Conservation (phyloP, 345 rosid species). For the Carallia brachiata region DNA sequence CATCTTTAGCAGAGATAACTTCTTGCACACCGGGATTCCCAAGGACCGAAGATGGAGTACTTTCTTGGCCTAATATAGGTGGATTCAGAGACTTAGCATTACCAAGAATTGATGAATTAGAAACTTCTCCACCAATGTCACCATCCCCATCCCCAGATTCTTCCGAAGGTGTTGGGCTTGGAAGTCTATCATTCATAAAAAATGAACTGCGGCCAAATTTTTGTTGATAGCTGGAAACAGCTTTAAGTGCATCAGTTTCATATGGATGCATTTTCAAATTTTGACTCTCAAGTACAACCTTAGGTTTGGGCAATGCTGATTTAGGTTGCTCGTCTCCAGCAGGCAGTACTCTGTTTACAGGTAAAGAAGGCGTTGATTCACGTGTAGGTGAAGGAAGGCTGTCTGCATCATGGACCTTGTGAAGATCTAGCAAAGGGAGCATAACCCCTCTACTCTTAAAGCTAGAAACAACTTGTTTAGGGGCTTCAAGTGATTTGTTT, state of each 20-base stretch:
- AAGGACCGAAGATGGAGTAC: conserved; percentile 18
- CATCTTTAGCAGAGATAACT: conserved; percentile 26
- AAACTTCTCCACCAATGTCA: conserved; percentile 68
- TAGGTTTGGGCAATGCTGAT: conserved; percentile 33
- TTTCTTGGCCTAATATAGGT: conserved; percentile 26
- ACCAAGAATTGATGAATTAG: conserved; percentile 39
- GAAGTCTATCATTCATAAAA: conserved; percentile 55
- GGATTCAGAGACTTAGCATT: conserved; percentile 23
- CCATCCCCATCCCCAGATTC: conserved; percentile 58
- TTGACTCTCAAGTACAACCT: conserved; percentile 30
- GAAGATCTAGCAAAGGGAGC: conserved; percentile 87
- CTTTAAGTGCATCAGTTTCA: conserved; percentile 70
- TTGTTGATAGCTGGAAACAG: conserved; percentile 78
- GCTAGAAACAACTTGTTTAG: conserved; percentile 37
- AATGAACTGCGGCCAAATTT: conserved; percentile 53
- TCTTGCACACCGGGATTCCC: conserved; percentile 28
- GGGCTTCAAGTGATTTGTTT: conserved; percentile 35
- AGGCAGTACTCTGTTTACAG: conserved; percentile 30
- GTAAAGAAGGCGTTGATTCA: conserved; percentile 55
- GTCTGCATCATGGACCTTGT: conserved; percentile 89
- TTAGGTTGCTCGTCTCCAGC: conserved; percentile 41
- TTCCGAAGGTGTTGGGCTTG: conserved; percentile 95
- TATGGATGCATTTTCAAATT: conserved; percentile 53
- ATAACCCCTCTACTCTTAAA: conserved; percentile 48
- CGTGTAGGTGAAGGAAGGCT: conserved; percentile 96